These are phyloP conservation scores for Pelagophyceae sp. DNA, from an alignment of 352 stramenopile genomes.

Conservation along the genomic window DNA sequence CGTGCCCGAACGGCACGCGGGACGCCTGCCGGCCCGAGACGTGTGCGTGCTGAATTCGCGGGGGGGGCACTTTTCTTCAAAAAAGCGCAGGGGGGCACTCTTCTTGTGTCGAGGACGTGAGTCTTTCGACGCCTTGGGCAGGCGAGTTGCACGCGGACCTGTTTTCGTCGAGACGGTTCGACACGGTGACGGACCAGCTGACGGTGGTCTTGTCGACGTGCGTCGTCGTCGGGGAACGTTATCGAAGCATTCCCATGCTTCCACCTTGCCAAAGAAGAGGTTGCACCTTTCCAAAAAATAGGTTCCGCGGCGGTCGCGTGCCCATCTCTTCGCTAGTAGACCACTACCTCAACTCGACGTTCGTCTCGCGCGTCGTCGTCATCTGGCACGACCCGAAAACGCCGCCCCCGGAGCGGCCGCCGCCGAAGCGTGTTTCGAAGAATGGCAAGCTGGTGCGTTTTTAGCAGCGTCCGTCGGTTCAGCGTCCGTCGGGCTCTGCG, in stretches of 20 bases:
- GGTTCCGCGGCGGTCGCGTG: background rate
- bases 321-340: background rate
- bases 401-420: background rate
- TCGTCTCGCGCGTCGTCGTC: background rate
- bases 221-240: no score
- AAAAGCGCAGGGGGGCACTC: no score
- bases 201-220: background rate
- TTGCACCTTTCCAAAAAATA: no score
- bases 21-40: background rate
- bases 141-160: background rate
- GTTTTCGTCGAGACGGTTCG: background rate
- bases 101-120: no score
- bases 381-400: background rate
- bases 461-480: no score
- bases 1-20: background rate
- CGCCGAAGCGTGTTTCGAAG: background rate
- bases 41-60: no score
- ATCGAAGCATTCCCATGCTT: no score
- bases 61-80: no score
- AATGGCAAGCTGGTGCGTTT: no score
- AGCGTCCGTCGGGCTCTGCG: no score
- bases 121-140: no score
- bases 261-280: no score
- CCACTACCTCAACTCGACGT: background rate
- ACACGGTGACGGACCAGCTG: background rate